Evolutionary conservation across 306 rosid species (phyloP).

Genomic region (Carpinus fangiana): DNA sequence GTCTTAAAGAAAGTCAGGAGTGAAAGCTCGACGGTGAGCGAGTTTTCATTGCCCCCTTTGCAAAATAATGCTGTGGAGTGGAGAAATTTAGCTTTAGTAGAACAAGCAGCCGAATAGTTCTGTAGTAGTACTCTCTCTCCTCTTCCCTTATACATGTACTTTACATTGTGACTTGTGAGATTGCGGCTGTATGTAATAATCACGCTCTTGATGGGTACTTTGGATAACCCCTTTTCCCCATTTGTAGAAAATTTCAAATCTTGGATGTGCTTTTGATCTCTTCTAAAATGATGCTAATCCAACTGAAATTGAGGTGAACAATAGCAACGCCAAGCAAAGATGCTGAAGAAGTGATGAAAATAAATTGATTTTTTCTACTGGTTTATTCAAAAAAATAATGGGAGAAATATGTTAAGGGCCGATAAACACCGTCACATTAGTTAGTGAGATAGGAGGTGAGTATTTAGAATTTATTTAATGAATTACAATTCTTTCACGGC

Average conservation of each 20-base stretch:
- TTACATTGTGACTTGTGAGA: constrained; percentile 1
- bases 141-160: neutral
- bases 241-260: constrained; percentile 4
- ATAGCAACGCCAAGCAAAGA: neutral
- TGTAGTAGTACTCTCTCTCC: neutral
- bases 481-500: no score
- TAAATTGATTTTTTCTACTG: no score
- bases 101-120: constrained; percentile 40
- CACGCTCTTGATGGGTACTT: neutral
- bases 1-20: constrained; percentile 68
- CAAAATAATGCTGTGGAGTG: constrained; percentile 40
- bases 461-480: no score
- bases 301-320: neutral
- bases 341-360: neutral
- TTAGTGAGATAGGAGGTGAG: no score
- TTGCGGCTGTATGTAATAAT: constrained; percentile 4
- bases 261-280: neutral
- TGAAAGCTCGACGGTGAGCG: constrained; percentile 75
- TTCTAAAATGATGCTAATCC: neutral
- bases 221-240: neutral
- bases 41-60: constrained; percentile 71
- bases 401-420: neutral
- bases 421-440: no score
- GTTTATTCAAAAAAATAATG: no score
- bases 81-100: constrained; percentile 24